phyloP scores from a whole-genome alignment of 305 asterid species.

The Coffea humblotiana region DNA sequence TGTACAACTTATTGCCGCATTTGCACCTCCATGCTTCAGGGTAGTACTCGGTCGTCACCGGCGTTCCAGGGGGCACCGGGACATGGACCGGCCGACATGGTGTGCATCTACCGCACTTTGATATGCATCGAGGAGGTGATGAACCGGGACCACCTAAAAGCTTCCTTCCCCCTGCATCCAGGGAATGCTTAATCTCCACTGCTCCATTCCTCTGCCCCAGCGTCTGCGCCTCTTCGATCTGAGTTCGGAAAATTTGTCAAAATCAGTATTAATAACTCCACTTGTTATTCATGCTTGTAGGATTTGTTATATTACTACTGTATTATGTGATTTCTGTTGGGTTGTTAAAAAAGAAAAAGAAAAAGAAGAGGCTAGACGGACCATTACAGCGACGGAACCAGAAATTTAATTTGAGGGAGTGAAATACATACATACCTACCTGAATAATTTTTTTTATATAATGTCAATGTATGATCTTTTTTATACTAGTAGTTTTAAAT shows the following conservation, averaged over 20 bases:
- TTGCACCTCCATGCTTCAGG: slow-evolving; percentile 92
- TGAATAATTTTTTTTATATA: no score
- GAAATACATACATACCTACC: no score
- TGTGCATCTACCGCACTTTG: slow-evolving; percentile 55
- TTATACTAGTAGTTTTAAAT: no score
- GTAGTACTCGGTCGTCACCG: slow-evolving; percentile 63
- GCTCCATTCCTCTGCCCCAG: background rate
- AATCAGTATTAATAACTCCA: no score
- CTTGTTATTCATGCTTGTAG: no score
- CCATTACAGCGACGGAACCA: no score
- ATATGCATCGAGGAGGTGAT: slow-evolving; percentile 63
- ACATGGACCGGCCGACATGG: slow-evolving; percentile 72
- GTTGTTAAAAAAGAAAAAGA: no score
- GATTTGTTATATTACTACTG: no score
- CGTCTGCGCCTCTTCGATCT: background rate
- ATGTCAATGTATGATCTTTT: no score
- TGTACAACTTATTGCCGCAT: slow-evolving; percentile 71
- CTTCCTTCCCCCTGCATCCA: slow-evolving; percentile 30
- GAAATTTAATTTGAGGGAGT: no score
- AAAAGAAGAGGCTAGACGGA: no score
- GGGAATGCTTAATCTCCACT: background rate
- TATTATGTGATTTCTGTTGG: no score
- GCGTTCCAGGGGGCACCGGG: slow-evolving; percentile 66
- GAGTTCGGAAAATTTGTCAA: background rate
- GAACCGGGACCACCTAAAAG: slow-evolving; percentile 58